Evolutionary conservation across 2,329 filamentous ascomycete species (phyloP).

Genomic region (Cladosporium sp.): DNA sequence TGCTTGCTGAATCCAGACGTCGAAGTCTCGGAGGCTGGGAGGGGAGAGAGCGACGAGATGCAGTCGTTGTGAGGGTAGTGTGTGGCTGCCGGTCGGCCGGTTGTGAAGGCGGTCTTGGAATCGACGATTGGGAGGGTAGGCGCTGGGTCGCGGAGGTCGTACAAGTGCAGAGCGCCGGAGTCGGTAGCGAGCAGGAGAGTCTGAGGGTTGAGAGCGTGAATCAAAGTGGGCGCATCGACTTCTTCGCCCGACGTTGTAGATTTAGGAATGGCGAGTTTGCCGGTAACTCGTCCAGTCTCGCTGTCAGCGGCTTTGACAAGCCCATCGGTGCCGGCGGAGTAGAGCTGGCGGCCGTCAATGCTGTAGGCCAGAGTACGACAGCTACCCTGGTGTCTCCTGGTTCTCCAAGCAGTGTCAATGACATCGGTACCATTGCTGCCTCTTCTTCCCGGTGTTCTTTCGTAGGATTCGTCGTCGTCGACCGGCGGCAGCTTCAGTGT

Average conservation of each 20-base stretch:
- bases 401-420: slow-evolving; percentile 81
- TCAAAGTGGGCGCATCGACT: slow-evolving; percentile 69
- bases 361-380: slow-evolving; percentile 78
- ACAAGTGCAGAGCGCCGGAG: slow-evolving; percentile 80
- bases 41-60: slow-evolving; percentile 77
- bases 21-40: slow-evolving; percentile 73
- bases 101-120: slow-evolving; percentile 41
- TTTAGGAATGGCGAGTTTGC: slow-evolving; percentile 73
- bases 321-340: slow-evolving; percentile 57
- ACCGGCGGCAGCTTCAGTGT: slow-evolving; percentile 65
- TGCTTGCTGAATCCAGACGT: slow-evolving; percentile 90
- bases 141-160: slow-evolving; percentile 64
- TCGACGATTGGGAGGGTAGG: slow-evolving; percentile 35
- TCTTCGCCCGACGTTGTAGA: slow-evolving; percentile 39
- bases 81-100: slow-evolving; percentile 66
- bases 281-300: slow-evolving; percentile 62
- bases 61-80: slow-evolving; percentile 89
- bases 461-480: slow-evolving; percentile 43
- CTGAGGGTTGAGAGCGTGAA: slow-evolving; percentile 81
- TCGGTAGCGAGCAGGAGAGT: slow-evolving; percentile 86
- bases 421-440: slow-evolving; percentile 62
- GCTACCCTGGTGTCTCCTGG: slow-evolving; percentile 87
- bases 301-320: slow-evolving; percentile 57
- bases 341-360: slow-evolving; percentile 66
- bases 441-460: slow-evolving; percentile 27